Percentiles rank a stretch among this genome's conserved stretches.
phyloP scores from a whole-genome alignment of 2,329 filamentous ascomycete genomes.

The Falciphora oryzae region DNA sequence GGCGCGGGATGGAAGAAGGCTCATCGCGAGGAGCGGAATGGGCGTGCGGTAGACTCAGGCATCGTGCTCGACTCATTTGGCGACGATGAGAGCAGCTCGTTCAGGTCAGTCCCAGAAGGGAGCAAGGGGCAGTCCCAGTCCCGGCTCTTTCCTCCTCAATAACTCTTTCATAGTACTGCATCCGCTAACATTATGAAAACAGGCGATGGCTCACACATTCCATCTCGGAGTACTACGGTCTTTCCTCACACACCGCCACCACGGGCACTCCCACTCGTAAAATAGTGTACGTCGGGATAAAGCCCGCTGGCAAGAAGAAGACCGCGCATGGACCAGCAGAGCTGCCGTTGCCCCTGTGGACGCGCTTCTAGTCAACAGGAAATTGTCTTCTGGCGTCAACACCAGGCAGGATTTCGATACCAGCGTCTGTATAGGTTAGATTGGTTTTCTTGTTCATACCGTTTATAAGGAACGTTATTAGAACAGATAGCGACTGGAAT shows the following conservation, averaged over 20 bases:
- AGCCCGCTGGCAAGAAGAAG: slow-evolving; percentile 31
- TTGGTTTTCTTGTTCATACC: not conserved
- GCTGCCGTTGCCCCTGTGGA: slow-evolving; percentile 59
- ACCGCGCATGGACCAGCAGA: slow-evolving; percentile 24
- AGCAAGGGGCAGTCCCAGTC: not conserved
- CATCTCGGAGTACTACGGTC: slow-evolving; percentile 86
- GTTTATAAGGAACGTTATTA: not conserved
- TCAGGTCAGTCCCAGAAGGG: slow-evolving; percentile 58
- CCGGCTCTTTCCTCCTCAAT: slow-evolving; percentile 8
- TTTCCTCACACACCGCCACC: slow-evolving; percentile 76
- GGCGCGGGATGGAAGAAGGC: slow-evolving; percentile 41
- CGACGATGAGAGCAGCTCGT: slow-evolving; percentile 69
- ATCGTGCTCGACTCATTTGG: slow-evolving; percentile 77
- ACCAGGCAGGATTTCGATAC: too few species aligned
- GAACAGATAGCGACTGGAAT: not conserved
- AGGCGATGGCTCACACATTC: slow-evolving; percentile 91
- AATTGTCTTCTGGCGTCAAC: not conserved
- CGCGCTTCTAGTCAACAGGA: slow-evolving; percentile 30
- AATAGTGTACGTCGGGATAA: slow-evolving; percentile 78
- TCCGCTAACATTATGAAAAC: slow-evolving; percentile 14
- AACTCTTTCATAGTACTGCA: not conserved
- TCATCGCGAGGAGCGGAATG: slow-evolving; percentile 47
- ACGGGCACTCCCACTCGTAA: slow-evolving; percentile 64
- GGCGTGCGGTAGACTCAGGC: slow-evolving; percentile 50
- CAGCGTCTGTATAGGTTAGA: not conserved